phyloP scores from a whole-genome alignment of 2,329 filamentous ascomycete genomes.

The Cyanodermella asteris region DNA sequence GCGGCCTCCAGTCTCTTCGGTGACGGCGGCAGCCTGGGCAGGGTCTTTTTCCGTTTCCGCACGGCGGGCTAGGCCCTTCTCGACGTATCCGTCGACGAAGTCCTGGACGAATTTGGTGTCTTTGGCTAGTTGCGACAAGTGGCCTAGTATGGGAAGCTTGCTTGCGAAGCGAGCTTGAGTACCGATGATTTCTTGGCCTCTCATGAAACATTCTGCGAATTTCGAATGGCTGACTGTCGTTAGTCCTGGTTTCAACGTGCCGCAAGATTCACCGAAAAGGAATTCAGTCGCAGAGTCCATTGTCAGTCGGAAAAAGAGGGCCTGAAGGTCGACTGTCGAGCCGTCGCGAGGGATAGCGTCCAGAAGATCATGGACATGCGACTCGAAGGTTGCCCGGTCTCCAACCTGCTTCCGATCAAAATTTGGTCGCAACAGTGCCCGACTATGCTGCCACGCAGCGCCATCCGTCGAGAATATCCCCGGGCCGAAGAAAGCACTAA shows the following conservation, averaged over 20 bases:
- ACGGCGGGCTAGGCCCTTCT: slow-evolving; percentile 10
- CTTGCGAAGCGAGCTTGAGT: slow-evolving; percentile 13
- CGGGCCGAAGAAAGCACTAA: slow-evolving; percentile 20
- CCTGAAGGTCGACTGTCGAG: slow-evolving; percentile 35
- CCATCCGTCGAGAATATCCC: slow-evolving; percentile 31
- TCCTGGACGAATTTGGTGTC: slow-evolving; percentile 11
- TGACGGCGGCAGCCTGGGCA: slow-evolving; percentile 7
- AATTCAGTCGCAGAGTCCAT: slow-evolving; percentile 48
- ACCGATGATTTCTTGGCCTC: slow-evolving; percentile 14
- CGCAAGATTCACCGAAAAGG: slow-evolving; percentile 37
- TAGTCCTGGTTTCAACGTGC: slow-evolving; percentile 16
- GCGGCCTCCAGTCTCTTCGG: slow-evolving; percentile 10
- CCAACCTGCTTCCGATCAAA: slow-evolving; percentile 30
- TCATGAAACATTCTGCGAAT: slow-evolving; percentile 18
- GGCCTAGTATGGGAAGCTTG: slow-evolving; percentile 10
- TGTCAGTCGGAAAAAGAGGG: slow-evolving; percentile 42
- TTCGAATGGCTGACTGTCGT: slow-evolving; percentile 5
- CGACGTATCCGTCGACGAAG: slow-evolving; percentile 11
- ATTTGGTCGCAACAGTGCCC: slow-evolving; percentile 24
- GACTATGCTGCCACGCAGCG: slow-evolving; percentile 23
- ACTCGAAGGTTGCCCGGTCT: slow-evolving; percentile 33
- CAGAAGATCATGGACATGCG: slow-evolving; percentile 35
- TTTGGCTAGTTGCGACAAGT: slow-evolving; percentile 11
- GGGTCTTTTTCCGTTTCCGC: slow-evolving; percentile 4
- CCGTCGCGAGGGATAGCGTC: slow-evolving; percentile 34